Evolutionary conservation across 2,329 filamentous ascomycete genomes (phyloP), one percentile per base, ranked within the genome.

Genomic region (Penicillium capsulatum): DNA sequence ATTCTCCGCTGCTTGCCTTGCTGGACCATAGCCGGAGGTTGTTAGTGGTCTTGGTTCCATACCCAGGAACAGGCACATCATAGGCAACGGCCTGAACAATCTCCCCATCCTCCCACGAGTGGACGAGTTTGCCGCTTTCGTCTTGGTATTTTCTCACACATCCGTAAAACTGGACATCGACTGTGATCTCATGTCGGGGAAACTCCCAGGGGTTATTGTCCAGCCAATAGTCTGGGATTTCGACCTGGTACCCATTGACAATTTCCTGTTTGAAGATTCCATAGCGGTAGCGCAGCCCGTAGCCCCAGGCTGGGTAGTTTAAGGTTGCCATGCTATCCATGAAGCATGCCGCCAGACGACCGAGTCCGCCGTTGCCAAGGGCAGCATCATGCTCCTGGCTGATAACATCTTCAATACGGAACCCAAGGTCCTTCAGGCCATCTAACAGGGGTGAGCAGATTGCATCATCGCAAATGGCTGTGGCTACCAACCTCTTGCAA

Each of bases 121-220:
- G 75, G 28, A 82, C 67, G 1, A 78, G 75, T 69, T 86, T 94
- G 51, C 91, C 92, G 41, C 83, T 75, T 9, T 83, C 80, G 52
- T 94, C 83, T 72, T 71, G 70, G 53, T 73, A 76, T 66, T 89
- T 94, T 61, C 76, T 77, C 40, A 94, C 90, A 48, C 81, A 71
- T 20, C 92, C 92, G 56, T 91, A 96, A 73, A 98, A 98, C 75
- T 97, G 90, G 44, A 98, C 88, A 67, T 97, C 87, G 16, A 98
- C 90, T 2, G 85, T 90, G 46, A 98, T 86, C 62, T 98, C 92
- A 65, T 96, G 88, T 52, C 92, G 79, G 29, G 90, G 89, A 59
- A 97, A 98, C 64, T 98, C 92, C 92, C 92, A 98, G 1, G 92
- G 92, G 68, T 98, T 98, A 69, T 97, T 96, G 64, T 97, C 92